Conservation (phyloP, 2,329 filamentous ascomycete genomes). For the Apiospora sp. region DNA sequence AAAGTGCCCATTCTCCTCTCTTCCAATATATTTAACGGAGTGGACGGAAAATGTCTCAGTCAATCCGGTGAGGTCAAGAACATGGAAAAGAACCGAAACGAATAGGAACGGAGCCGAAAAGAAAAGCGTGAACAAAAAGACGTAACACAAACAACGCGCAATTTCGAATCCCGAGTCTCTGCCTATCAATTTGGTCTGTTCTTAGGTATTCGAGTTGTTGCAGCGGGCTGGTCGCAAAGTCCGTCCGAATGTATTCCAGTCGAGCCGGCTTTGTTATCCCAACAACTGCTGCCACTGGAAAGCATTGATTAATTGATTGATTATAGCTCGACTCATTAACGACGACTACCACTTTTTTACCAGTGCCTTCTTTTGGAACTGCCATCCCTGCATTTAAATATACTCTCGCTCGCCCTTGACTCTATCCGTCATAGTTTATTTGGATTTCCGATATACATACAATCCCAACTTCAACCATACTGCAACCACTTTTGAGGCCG, state of each 20-base stretch:
- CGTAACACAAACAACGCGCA: not conserved
- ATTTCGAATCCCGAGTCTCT: not conserved
- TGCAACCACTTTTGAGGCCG: not conserved
- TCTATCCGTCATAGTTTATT: not conserved
- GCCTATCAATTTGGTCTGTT: not conserved
- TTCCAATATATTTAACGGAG: conserved; percentile 2
- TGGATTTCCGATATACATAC: conserved; percentile 7
- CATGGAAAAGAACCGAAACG: not conserved
- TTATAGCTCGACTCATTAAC: not conserved
- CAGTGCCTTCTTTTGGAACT: not conserved
- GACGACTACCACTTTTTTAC: not conserved
- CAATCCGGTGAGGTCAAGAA: not conserved
- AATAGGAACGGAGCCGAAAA: not conserved
- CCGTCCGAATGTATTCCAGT: conserved; percentile 1
- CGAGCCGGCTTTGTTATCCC: conserved; percentile 12
- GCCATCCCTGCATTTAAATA: conserved; percentile 12
- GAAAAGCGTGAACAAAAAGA: not conserved
- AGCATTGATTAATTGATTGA: not conserved
- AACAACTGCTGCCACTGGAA: not conserved
- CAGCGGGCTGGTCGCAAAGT: conserved; percentile 4
- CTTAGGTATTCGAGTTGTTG: not conserved
- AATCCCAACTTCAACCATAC: not conserved
- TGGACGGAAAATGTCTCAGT: not conserved
- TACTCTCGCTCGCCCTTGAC: not conserved
- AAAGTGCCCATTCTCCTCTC: not conserved